phyloP scores from a whole-genome alignment of 2,329 filamentous ascomycete species.

The Dothidotthia symphoricarpi region DNA sequence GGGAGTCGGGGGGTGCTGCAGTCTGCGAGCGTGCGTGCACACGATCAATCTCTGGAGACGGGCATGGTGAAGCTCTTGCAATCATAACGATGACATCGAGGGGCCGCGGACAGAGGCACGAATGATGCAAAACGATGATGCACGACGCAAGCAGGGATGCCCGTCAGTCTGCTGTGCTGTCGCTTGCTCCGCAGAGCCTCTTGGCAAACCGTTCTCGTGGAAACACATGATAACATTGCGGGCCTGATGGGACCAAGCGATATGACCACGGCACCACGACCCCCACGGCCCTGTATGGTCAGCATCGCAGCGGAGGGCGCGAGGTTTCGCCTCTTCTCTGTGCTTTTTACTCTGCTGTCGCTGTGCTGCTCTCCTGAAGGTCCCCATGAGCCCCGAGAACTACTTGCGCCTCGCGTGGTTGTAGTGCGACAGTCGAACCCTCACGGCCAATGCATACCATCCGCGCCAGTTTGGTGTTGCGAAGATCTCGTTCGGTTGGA shows the following conservation, averaged over 20 bases:
- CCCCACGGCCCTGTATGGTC: constrained; percentile 8
- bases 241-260: constrained; percentile 30
- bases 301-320: constrained; percentile 3
- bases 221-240: constrained; percentile 34
- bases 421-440: constrained; percentile 9
- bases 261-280: constrained; percentile 35
- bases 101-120: constrained; percentile 16
- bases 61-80: constrained; percentile 13
- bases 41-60: constrained; percentile 17
- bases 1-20: constrained; percentile 15
- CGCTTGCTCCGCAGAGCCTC: constrained; percentile 22
- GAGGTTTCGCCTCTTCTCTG: neutral
- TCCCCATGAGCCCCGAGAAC: constrained; percentile 8
- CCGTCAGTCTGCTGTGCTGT: constrained; percentile 19
- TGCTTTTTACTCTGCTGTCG: constrained; percentile 5
- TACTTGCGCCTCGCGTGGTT: constrained; percentile 8
- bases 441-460: constrained; percentile 21
- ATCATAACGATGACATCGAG: constrained; percentile 29
- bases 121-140: constrained; percentile 20
- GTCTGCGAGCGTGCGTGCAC: constrained; percentile 17
- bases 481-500: constrained; percentile 1
- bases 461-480: constrained; percentile 5
- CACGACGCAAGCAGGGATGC: constrained; percentile 15
- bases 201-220: constrained; percentile 35
- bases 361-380: constrained; percentile 11